phyloP scores from a whole-genome alignment of 805 yeast genomes.

The Candida chauliodis region DNA sequence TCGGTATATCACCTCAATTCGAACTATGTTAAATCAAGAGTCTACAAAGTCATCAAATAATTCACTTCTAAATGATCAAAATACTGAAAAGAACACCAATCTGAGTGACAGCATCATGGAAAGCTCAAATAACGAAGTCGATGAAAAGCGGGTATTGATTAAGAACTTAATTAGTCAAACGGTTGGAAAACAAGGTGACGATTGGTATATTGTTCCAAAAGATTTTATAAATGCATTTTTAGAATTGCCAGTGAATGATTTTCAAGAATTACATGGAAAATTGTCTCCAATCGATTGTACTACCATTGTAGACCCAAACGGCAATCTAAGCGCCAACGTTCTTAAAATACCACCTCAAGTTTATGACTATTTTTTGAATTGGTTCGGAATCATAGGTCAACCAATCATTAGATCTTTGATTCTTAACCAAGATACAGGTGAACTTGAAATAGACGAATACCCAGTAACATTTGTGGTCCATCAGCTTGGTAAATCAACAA shows the following conservation, averaged over 20 bases:
- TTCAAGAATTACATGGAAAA: conserved; percentile 22
- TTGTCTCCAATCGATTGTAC: conserved; percentile 49
- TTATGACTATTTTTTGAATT: conserved; percentile 42
- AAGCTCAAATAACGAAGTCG: conserved; percentile 7
- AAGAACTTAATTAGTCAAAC: conserved; percentile 14
- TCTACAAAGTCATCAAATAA: background rate
- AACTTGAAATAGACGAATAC: conserved; percentile 27
- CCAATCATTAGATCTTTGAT: conserved; percentile 32
- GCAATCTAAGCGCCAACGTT: conserved; percentile 34
- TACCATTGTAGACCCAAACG: conserved; percentile 42
- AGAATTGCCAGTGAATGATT: conserved; percentile 22
- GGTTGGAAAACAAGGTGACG: conserved; percentile 42
- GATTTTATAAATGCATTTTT: conserved; percentile 43
- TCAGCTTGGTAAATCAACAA: conserved; percentile 19
- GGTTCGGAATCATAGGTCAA: conserved; percentile 51
- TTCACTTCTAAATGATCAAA: background rate
- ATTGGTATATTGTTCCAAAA: conserved; percentile 46
- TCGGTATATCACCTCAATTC: too few species aligned
- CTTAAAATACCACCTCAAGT: conserved; percentile 38
- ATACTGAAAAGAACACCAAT: background rate
- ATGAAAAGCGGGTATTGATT: conserved; percentile 19
- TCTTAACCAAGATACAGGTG: conserved; percentile 22
- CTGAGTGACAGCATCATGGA: background rate
- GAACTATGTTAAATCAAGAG: background rate
- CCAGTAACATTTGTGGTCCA: conserved; percentile 36